A percentile compares a stretch with the other conserved stretches of the same genome.
phyloP scores from a whole-genome alignment of 768 basidiomycete species.

The Suillus subluteus region DNA sequence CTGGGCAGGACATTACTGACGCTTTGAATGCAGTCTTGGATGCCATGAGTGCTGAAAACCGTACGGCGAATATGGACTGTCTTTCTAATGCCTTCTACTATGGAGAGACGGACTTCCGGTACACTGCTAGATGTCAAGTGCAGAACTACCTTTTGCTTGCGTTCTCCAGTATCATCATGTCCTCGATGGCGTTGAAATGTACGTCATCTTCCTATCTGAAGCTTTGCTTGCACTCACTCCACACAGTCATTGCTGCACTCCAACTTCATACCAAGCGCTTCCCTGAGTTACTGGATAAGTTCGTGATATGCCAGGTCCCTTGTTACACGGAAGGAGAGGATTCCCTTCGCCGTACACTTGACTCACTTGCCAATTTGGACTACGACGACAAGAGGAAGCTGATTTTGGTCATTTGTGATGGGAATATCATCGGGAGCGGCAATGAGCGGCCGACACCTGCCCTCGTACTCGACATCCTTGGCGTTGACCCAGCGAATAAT shows the following conservation, averaged over 20 bases:
- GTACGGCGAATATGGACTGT: conserved; percentile 50
- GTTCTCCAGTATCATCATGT: conserved; percentile 57
- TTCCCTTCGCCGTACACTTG: conserved; percentile 67
- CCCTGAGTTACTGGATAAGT: conserved; percentile 71
- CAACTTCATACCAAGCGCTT: conserved; percentile 62
- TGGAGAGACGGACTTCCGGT: conserved; percentile 62
- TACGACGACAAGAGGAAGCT: conserved; percentile 76
- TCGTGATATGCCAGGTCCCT: conserved; percentile 68
- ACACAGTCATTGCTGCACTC: conserved; percentile 63
- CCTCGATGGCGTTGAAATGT: conserved; percentile 64
- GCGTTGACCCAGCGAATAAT: conserved; percentile 64
- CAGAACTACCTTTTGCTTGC: conserved; percentile 63
- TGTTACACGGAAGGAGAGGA: conserved; percentile 78
- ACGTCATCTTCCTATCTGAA: conserved; percentile 26
- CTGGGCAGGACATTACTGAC: conserved; percentile 64
- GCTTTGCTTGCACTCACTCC: conserved; percentile 8
- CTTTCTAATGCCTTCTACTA: conserved; percentile 63
- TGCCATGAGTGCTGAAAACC: conserved; percentile 41
- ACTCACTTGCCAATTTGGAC: conserved; percentile 63
- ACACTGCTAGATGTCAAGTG: conserved; percentile 56
- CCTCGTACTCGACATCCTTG: conserved; percentile 68
- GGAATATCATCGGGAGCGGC: conserved; percentile 71
- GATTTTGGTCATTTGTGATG: conserved; percentile 68
- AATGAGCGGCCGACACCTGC: conserved; percentile 70
- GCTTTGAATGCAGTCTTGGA: conserved; percentile 49